Conservation (phyloP, 108 stramenopile genomes). For the Pseudonitzschia multistriata region DNA sequence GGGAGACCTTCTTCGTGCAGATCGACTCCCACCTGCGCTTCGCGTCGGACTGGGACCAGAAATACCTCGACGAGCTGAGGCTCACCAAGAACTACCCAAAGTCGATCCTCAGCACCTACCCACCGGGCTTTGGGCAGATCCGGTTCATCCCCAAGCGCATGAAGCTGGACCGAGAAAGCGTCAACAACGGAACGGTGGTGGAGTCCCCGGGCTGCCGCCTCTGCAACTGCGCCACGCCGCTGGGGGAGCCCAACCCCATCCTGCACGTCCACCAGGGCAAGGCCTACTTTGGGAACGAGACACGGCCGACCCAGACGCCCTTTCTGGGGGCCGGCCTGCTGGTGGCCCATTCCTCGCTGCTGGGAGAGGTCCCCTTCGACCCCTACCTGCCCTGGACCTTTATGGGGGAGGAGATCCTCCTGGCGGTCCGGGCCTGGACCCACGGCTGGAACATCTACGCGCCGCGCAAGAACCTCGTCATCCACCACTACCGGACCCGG, state of each 20-base stretch:
- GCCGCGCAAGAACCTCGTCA: constrained; percentile 78
- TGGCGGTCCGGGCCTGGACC: constrained; percentile 83
- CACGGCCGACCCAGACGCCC: constrained; percentile 27
- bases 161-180: neutral
- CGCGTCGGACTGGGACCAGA: constrained; percentile 72
- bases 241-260: constrained; percentile 69
- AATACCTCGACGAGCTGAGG: constrained; percentile 60
- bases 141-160: constrained; percentile 35
- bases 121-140: constrained; percentile 63
- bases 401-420: constrained; percentile 95
- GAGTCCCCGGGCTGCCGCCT: constrained; percentile 53
- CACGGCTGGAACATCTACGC: constrained; percentile 92
- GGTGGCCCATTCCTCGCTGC: constrained; percentile 77
- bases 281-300: neutral
- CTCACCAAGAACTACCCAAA: constrained; percentile 61
- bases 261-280: constrained; percentile 59
- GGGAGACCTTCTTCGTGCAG: constrained; percentile 89
- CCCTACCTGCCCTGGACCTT: constrained; percentile 93
- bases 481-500: constrained; percentile 85
- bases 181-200: constrained; percentile 32
- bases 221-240: constrained; percentile 50
- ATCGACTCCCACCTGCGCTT: constrained; percentile 87
- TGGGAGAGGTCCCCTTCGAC: constrained; percentile 89
- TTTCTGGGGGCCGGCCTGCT: constrained; percentile 96
- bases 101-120: constrained; percentile 76